Percentiles rank a stretch among this genome's conserved stretches.
Conservation (phyloP, 441 rosid genomes). For the Gossypium laxum region DNA sequence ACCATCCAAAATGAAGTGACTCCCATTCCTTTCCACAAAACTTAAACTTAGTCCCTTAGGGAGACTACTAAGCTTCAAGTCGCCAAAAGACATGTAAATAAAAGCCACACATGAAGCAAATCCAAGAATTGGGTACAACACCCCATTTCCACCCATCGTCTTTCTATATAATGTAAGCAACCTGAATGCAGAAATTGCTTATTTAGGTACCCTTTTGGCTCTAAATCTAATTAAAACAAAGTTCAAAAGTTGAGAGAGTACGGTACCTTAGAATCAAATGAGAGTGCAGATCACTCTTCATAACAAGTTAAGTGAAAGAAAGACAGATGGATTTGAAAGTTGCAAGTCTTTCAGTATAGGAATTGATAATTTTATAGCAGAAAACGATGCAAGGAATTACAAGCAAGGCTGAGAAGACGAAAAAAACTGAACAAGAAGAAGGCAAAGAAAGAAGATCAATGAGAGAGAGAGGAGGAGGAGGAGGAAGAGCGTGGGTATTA, state of each 20-base stretch:
- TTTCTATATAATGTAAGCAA: constrained; percentile 13
- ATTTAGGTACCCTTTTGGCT: constrained; percentile 21
- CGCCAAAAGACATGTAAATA: constrained; percentile 69
- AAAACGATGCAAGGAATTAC: constrained; percentile 4
- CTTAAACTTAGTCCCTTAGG: constrained; percentile 29
- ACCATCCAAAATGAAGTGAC: constrained; percentile 57
- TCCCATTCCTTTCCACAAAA: constrained; percentile 64
- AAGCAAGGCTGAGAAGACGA: not conserved
- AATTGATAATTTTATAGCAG: not conserved
- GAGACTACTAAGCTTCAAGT: constrained; percentile 28
- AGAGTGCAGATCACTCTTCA: constrained; percentile 15
- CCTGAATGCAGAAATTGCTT: not conserved
- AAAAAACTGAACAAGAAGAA: not conserved
- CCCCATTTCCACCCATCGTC: constrained; percentile 49
- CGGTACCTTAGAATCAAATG: constrained; percentile 12
- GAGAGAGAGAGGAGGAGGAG: not conserved
- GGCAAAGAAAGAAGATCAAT: not conserved
- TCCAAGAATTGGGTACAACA: constrained; percentile 58
- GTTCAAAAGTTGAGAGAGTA: constrained; percentile 13
- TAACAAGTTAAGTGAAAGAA: not conserved
- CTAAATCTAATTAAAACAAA: constrained; percentile 4
- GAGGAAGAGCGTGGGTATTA: not conserved
- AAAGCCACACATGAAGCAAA: constrained; percentile 65
- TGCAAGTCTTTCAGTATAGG: not conserved
- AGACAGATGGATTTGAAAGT: not conserved